These are phyloP conservation scores for Cytospora piceicola DNA, from an alignment of 2,329 filamentous ascomycete species.

Conservation along the genomic window DNA sequence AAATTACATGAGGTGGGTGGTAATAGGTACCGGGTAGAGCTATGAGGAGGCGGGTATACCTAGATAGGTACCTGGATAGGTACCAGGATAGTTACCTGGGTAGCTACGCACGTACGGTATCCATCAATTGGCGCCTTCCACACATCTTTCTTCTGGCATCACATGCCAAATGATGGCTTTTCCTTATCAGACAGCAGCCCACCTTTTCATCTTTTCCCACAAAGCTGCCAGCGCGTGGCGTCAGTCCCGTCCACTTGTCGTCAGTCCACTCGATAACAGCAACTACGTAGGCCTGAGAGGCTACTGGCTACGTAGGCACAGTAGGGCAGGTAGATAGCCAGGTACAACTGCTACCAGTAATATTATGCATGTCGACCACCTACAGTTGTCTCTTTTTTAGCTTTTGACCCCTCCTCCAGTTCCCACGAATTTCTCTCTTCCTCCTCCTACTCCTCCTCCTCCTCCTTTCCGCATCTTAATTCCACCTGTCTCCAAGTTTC, in stretches of 20 bases:
- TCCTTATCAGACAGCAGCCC: slow-evolving; percentile 9
- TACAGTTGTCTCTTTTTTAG: slow-evolving; percentile 2
- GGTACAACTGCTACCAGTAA: slow-evolving; percentile 17
- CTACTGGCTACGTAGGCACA: not conserved
- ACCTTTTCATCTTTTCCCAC: slow-evolving; percentile 10
- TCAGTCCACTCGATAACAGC: slow-evolving; percentile 15
- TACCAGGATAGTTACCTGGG: not conserved
- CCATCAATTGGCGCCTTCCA: not conserved
- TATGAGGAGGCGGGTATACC: not conserved
- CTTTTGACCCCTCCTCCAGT: not conserved
- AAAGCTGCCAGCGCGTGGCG: slow-evolving; percentile 13
- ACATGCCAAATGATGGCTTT: not conserved
- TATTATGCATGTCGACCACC: slow-evolving; percentile 15
- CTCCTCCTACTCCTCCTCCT: not conserved
- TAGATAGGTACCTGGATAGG: not conserved
- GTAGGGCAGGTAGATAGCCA: not conserved
- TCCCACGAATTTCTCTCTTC: not conserved
- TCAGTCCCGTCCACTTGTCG: slow-evolving; percentile 14
- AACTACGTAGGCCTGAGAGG: not conserved
- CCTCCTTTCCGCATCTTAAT: not conserved
- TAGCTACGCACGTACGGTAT: too few relatives aligned
- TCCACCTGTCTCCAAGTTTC: not conserved
- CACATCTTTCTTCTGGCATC: not conserved
- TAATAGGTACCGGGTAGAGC: not conserved
- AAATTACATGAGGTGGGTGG: not conserved